These are phyloP conservation scores for Xylariales sp. DNA, from an alignment of 2,329 filamentous ascomycete species.

Conservation along the genomic window DNA sequence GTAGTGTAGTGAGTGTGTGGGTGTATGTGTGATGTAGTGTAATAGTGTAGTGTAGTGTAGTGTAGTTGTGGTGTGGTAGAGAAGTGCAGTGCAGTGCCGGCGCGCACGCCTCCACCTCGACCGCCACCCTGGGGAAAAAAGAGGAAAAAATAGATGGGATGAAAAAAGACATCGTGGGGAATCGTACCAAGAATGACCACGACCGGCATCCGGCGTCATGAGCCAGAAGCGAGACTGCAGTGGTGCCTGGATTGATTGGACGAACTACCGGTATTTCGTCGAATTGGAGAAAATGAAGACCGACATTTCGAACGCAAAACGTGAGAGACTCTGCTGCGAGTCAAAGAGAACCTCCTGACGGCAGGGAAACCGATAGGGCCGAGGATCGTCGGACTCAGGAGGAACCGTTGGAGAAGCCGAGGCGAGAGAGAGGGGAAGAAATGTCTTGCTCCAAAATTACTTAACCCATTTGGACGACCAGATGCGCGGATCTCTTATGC, in stretches of 20 bases:
- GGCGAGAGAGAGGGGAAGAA: not conserved
- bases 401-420: slow-evolving; percentile 29
- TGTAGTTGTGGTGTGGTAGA: not conserved
- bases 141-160: slow-evolving; percentile 22
- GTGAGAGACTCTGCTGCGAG: slow-evolving; percentile 40
- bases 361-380: slow-evolving; percentile 32
- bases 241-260: slow-evolving; percentile 41
- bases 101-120: slow-evolving; percentile 18
- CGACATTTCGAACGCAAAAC: slow-evolving; percentile 46
- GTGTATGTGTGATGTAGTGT: too few relatives aligned
- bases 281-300: slow-evolving; percentile 46
- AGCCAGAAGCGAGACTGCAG: slow-evolving; percentile 33
- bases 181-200: slow-evolving; percentile 34
- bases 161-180: slow-evolving; percentile 32
- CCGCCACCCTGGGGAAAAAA: slow-evolving; percentile 11
- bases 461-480: slow-evolving; percentile 26
- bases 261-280: slow-evolving; percentile 29
- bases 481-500: slow-evolving; percentile 28
- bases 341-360: slow-evolving; percentile 27
- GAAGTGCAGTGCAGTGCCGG: not conserved
- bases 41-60: too few relatives aligned
- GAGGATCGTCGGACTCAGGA: slow-evolving; percentile 33
- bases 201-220: slow-evolving; percentile 46
- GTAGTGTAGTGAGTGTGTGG: not conserved
- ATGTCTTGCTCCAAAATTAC: slow-evolving; percentile 21